phyloP scores from a whole-genome alignment of 2,329 filamentous ascomycete genomes.

The Calonectria pseudoturangicola region DNA sequence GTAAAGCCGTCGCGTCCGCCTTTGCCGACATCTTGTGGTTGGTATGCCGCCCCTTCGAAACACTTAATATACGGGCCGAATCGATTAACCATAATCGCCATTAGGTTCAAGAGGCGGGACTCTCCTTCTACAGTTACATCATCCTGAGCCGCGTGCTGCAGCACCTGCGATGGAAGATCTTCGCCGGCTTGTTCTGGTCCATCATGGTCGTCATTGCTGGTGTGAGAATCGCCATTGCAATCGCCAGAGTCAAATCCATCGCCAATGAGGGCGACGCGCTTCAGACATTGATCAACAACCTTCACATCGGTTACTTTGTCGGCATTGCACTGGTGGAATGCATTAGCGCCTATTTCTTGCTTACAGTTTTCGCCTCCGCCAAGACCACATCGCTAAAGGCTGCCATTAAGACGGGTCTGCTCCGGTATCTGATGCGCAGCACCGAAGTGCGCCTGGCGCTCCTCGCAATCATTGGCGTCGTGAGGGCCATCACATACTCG shows the following conservation, averaged over 20 bases:
- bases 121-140: conserved; percentile 70
- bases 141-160: conserved; percentile 71
- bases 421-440: conserved; percentile 62
- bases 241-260: conserved; percentile 57
- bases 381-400: conserved; percentile 53
- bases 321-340: conserved; percentile 64
- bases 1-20: conserved; percentile 59
- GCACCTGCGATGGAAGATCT: conserved; percentile 63
- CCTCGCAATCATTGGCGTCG: conserved; percentile 61
- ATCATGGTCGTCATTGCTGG: conserved; percentile 71
- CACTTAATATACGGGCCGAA: not conserved
- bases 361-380: conserved; percentile 61
- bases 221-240: conserved; percentile 66
- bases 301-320: conserved; percentile 65
- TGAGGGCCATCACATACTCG: conserved; percentile 64
- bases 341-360: conserved; percentile 62
- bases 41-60: conserved; percentile 47
- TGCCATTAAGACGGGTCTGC: conserved; percentile 59
- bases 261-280: conserved; percentile 47
- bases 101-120: conserved; percentile 66
- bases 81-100: not conserved
- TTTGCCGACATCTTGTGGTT: conserved; percentile 65
- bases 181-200: conserved; percentile 73
- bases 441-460: conserved; percentile 63
- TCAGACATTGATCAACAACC: conserved; percentile 59